phyloP scores from a whole-genome alignment of 2,329 filamentous ascomycete species.

The Hymenoscyphus infarciens region DNA sequence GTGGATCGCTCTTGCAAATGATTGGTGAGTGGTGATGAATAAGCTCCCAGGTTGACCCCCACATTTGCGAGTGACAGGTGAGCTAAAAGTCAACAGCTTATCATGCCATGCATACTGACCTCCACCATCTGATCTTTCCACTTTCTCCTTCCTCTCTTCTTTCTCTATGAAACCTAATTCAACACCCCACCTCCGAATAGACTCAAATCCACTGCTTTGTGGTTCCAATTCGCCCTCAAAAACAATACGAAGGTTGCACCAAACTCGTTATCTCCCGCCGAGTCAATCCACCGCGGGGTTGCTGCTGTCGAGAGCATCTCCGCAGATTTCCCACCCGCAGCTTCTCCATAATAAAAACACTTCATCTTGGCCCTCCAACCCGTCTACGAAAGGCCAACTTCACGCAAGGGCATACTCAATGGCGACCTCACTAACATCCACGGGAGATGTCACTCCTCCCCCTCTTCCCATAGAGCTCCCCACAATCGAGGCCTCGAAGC shows the following conservation, averaged over 20 bases:
- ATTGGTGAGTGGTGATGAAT: neutral
- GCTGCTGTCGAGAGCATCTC: neutral
- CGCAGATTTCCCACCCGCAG: neutral
- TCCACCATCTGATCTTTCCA: neutral
- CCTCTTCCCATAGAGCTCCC: slow-evolving; percentile 19
- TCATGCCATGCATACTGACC: neutral
- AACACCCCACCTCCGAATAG: neutral
- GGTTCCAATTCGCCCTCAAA: neutral
- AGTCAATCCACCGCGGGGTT: neutral
- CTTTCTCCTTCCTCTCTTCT: neutral
- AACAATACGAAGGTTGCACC: neutral
- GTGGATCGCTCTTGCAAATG: neutral
- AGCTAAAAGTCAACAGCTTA: neutral
- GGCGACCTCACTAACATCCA: neutral
- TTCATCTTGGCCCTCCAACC: neutral
- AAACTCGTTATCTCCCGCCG: neutral
- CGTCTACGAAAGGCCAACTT: neutral
- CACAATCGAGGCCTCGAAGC: slow-evolving; percentile 69
- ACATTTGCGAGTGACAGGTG: neutral
- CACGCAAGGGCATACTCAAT: neutral
- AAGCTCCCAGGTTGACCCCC: neutral
- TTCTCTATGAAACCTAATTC: neutral
- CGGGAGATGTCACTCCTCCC: slow-evolving; percentile 21
- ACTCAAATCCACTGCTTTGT: neutral
- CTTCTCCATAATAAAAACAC: neutral